Evolutionary conservation across 345 rosid genomes (phyloP), one percentile per base, ranked within the genome.

Genomic region (Lagerstroemia speciosa): DNA sequence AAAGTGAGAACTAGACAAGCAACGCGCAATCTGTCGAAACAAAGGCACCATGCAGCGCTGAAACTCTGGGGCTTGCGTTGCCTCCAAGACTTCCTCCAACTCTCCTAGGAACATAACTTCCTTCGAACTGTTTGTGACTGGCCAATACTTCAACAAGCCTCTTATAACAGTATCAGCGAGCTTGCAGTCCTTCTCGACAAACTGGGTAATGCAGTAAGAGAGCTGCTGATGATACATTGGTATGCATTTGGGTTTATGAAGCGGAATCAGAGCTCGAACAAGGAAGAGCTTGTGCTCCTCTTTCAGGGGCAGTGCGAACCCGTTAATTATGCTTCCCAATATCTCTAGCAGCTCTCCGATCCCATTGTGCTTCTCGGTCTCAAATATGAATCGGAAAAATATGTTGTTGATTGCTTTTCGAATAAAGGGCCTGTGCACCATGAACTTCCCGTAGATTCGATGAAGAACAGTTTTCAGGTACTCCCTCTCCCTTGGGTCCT

Each of bases 241-340:
- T 45, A 88, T 75, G 55, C 90, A 88, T 72, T 90, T 88, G 36
- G 94, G 89, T 73, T 86, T 90, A 76, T 90, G 97, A n/a, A 90
- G 88, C 26, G 97, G 97, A 73, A 88, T 85, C 64, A 90, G 76
- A 3, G 89, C 94, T 63, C 97, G 84, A 60, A 88, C 85, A 70
- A 90, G 97, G 76, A 90, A 90, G 70, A 90, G 94, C 78, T 90
- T 90, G 75, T 90, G 97, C 80, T 90, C 97, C 77, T 90, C 97
- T 67, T 90, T 90, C 66, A 90, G 71, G 22, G 97, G 94, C 75
- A 90, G 82, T 62, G 94, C 97, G 65, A 90, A 90, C 0, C 97
- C 97, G 71, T 90, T 90, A 45, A 90, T 90, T 78, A 90, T 90
- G 79, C 97, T 90, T 70, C 97, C 97, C 74, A 88, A 78, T 72